phyloP scores from a whole-genome alignment of 2,329 filamentous ascomycete genomes.

The Neopestalotiopsis rosae region DNA sequence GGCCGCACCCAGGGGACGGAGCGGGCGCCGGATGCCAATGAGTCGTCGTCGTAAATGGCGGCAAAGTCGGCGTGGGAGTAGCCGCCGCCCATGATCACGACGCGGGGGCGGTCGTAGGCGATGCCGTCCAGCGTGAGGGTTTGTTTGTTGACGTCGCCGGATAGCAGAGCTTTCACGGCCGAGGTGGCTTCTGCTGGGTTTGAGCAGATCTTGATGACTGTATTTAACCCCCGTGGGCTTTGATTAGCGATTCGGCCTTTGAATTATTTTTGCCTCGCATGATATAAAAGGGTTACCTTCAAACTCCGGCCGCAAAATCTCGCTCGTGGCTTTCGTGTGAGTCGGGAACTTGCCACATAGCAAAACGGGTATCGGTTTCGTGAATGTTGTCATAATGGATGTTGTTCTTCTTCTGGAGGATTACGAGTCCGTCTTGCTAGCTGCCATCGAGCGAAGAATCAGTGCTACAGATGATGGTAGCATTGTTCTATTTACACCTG shows the following conservation, averaged over 20 bases:
- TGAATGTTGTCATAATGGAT: constrained; percentile 7
- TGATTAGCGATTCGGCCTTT: not conserved
- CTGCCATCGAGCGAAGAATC: too few species aligned
- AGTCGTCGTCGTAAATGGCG: constrained; percentile 13
- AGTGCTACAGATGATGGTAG: too few species aligned
- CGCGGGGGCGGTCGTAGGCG: constrained; percentile 12
- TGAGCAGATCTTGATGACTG: constrained; percentile 17
- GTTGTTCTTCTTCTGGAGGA: not conserved
- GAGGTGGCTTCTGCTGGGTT: constrained; percentile 4
- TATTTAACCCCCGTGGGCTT: too few species aligned
- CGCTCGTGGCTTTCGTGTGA: constrained; percentile 18
- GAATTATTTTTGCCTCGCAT: too few species aligned
- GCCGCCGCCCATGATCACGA: constrained; percentile 21
- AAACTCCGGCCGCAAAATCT: constrained; percentile 20
- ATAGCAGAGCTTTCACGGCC: constrained; percentile 11
- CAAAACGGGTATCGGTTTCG: constrained; percentile 18
- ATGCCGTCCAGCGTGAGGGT: constrained; percentile 4
- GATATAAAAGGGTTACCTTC: not conserved
- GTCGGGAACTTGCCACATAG: constrained; percentile 20
- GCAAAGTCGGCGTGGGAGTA: constrained; percentile 18
- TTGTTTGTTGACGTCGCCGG: not conserved
- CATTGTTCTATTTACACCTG: not conserved
- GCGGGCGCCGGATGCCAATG: constrained; percentile 15
- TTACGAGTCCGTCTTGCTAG: too few species aligned
- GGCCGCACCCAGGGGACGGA: constrained; percentile 19